Evolutionary conservation across 2,329 filamentous ascomycete species (phyloP), one percentile per base, ranked within the genome.

Genomic region (Claviceps pusilla): DNA sequence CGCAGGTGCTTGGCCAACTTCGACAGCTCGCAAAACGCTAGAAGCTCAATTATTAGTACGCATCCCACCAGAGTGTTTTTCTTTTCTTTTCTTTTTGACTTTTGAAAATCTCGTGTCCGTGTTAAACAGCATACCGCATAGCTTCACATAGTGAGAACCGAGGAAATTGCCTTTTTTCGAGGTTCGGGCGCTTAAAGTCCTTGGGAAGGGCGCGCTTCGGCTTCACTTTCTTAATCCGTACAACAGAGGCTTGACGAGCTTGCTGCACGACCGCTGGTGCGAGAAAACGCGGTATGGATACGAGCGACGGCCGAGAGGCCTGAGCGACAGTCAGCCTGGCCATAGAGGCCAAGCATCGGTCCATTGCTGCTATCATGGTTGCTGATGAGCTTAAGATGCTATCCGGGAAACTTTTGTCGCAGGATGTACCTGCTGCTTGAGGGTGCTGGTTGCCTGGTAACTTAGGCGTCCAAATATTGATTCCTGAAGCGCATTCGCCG

Each of bases 111-210:
- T n/a, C 14, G 29, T 35, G 7, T 42, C 7, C 2, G 28, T 14
- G 49, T 2, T 10, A 24, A 31, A 10, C 24, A 31, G 10, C 48
- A 33, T 71, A 89, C 88, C 90, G 82, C 82, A 98, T 93, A 16
- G 93, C 94, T 73, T 98, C 93, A 60, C 88, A 86, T 37, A 98
- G 76, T 0, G 89, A 80, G 65, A 86, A 95, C 64, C 87, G 84
- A 0, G 70, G 70, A 43, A 71, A 72, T 41, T 88, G 76, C 47
- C 82, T 78, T 59, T 81, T 73, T 58, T 78, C 78, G 59, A 91
- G 68, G 59, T 82, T 77, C 66, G 82, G 89, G 37, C 81, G 78
- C 59, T 79, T 80, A 58, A 79, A 80, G 11, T 78, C 75, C 70
- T 87, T 88, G 64, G 80, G 78, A 52, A 76, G 70, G 62, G 76